These are phyloP conservation scores for Acorus gramineus DNA, from an alignment of 106 monocot genomes.

Conservation along the genomic window DNA sequence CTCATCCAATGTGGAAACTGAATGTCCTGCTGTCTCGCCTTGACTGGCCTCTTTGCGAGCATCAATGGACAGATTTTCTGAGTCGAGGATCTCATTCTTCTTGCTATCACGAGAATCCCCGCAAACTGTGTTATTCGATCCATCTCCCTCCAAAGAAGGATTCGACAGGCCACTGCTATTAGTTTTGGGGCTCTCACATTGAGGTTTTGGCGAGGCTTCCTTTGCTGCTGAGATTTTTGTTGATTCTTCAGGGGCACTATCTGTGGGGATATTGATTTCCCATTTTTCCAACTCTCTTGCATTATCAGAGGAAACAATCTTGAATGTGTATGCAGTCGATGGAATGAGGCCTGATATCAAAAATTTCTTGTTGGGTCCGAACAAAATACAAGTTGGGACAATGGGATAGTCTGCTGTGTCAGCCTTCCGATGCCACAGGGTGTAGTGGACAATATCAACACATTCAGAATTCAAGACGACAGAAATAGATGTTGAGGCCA, in stretches of 20 bases:
- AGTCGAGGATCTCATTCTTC: constrained; percentile 20
- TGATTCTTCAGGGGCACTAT: constrained; percentile 8
- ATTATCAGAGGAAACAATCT: constrained; percentile 23
- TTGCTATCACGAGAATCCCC: constrained; percentile 29
- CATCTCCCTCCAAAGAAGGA: constrained; percentile 48
- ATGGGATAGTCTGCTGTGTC: constrained; percentile 21
- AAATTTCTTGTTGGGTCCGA: constrained; percentile 19
- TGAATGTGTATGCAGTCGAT: constrained; percentile 30
- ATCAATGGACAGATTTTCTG: constrained; percentile 14
- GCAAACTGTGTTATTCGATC: constrained; percentile 34
- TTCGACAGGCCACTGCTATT: constrained; percentile 49
- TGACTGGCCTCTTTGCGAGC: not conserved
- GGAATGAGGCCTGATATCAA: constrained; percentile 24
- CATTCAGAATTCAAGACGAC: constrained; percentile 17
- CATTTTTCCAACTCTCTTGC: constrained; percentile 31
- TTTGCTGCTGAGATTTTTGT: constrained; percentile 4
- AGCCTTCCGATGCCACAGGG: constrained; percentile 32
- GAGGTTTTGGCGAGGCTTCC: not conserved
- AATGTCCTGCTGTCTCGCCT: constrained; percentile 26
- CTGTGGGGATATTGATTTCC: constrained; percentile 27
- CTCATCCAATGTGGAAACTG: constrained; percentile 42
- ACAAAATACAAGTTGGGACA: constrained; percentile 22
- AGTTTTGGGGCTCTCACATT: constrained; percentile 24
- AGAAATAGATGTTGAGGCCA: constrained; percentile 31
- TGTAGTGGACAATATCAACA: constrained; percentile 16